Evolutionary conservation across 2,329 filamentous ascomycete species (phyloP), one percentile per base, ranked within the genome.

Genomic region (Sporothrix schenckii): DNA sequence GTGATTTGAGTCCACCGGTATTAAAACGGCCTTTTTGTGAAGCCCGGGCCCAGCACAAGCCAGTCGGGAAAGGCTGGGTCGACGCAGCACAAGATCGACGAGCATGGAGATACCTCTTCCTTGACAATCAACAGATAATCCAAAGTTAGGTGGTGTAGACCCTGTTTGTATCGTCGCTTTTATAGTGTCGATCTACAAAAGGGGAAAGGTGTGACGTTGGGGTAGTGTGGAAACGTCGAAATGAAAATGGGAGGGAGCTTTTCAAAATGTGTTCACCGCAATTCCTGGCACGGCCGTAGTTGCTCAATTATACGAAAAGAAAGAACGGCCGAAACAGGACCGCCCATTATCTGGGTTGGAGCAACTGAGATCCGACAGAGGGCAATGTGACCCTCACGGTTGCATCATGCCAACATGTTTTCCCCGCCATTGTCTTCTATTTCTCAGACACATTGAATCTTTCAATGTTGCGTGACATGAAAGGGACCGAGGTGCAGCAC

Each of bases 321-420:
- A 27, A 39, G 41, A n/a, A 27, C 47, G 11, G 24, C 61, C 61
- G 61, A 65, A 65, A 65, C 60, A 65, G 14, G 41, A 47, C 13
- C 47, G 44, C 44, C 30, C 60, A 65, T 30, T 21, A n/a, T 4
- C 11, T 11, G 7, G 3, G 34, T 9, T 34, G 30, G 39, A 27
- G n/a, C 21, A 30, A 27, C 5, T 27, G 34, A 34, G 34, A 9
- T 34, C 34, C 5, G 4, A 52, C 30, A 21, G 21, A 21, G 16
- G 27, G 27, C 44, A 50, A 66, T 66, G 61, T 52, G 47, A 52
- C 44, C 63, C 47, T 52, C 44, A 27, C 47, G 16, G 63, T 66
- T 66, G 63, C 63, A 66, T 66, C 47, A 41, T 16, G 47, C 34
- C 47, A 16, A 39, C 63, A 47, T 66, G 39, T 5, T 44, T 16